Percentiles rank a stretch among this genome's conserved stretches.
phyloP scores from a whole-genome alignment of 768 basidiomycete species.

The Tricholoma bakamatsutake region DNA sequence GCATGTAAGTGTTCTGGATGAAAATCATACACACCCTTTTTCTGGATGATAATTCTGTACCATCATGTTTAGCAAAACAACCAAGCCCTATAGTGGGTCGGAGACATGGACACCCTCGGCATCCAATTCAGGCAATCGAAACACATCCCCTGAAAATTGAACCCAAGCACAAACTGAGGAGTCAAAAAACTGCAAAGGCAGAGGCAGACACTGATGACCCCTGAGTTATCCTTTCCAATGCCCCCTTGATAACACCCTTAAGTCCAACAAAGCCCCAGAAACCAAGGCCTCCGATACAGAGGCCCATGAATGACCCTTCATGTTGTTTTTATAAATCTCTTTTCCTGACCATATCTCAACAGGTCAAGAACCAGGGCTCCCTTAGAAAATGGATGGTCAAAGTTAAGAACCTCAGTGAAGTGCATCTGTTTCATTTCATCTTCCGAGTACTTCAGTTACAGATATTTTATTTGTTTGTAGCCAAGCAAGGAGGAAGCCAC shows the following conservation, averaged over 20 bases:
- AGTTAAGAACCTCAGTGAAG: neutral
- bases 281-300: neutral
- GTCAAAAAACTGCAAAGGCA: neutral
- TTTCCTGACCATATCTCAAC: neutral
- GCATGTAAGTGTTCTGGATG: neutral
- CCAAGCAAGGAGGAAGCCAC: neutral
- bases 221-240: neutral
- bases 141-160: neutral
- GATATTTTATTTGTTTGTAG: neutral
- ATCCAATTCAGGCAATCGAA: neutral
- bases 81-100: neutral
- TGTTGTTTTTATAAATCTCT: neutral
- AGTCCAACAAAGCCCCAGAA: neutral
- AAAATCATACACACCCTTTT: neutral
- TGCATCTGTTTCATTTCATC: neutral
- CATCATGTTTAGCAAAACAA: neutral
- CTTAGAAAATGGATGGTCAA: no score
- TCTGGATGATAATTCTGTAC: no score
- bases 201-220: neutral
- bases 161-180: neutral
- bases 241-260: neutral
- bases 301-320: neutral
- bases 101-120: neutral
- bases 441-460: neutral
- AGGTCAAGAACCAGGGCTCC: neutral